These are phyloP conservation scores for Aegilops longissima DNA, from an alignment of 176 grass and related monocot genomes.

Conservation along the genomic window DNA sequence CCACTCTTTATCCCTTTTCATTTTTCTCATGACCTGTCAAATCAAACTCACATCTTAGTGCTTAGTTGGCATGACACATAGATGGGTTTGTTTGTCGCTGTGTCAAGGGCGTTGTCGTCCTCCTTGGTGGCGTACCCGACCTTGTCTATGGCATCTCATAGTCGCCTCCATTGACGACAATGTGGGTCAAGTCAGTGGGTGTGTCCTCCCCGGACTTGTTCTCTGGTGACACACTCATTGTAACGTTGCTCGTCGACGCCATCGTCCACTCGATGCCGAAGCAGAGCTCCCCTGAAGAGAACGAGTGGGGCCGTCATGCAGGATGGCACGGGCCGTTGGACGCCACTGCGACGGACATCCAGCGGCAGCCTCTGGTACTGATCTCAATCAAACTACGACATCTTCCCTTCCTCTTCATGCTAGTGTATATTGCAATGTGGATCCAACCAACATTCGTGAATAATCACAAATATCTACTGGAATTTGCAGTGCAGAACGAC, in stretches of 20 bases:
- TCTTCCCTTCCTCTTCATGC: neutral
- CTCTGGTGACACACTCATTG: constrained; percentile 23
- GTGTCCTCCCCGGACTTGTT: constrained; percentile 23
- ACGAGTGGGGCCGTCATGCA: constrained; percentile 53
- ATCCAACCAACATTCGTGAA: too few relatives aligned
- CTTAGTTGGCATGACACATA: too few relatives aligned
- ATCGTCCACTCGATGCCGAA: constrained; percentile 73
- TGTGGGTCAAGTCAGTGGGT: constrained; percentile 1
- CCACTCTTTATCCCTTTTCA: too few relatives aligned
- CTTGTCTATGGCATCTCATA: too few relatives aligned
- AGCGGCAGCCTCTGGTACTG: constrained; percentile 22
- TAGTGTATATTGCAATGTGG: too few relatives aligned
- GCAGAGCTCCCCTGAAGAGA: constrained; percentile 59
- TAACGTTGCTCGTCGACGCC: constrained; percentile 47
- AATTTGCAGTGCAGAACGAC: too few relatives aligned
- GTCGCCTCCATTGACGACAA: neutral
- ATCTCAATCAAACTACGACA: constrained; percentile 62
- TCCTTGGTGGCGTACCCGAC: neutral
- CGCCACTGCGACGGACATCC: neutral
- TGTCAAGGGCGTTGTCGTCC: neutral
- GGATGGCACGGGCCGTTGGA: constrained; percentile 38
- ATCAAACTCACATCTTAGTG: too few relatives aligned
- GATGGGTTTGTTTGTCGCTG: neutral
- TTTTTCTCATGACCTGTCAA: too few relatives aligned
- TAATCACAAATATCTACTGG: too few relatives aligned